These are phyloP conservation scores for Isoetes taiwanensis DNA, from an alignment of 75 land plant species.

Conservation along the genomic window DNA sequence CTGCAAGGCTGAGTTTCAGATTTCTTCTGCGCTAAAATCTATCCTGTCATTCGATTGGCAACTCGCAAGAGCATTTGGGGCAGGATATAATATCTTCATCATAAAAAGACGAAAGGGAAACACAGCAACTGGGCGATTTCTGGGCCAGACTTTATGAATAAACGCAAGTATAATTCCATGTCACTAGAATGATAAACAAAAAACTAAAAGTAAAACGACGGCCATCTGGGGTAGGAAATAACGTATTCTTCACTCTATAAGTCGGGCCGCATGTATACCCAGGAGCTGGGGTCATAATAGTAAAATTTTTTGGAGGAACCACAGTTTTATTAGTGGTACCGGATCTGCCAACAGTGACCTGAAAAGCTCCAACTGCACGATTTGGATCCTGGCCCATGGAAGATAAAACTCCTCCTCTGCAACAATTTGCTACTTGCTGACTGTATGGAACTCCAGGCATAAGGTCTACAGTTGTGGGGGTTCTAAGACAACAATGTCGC, in stretches of 20 bases:
- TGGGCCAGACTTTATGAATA: no score
- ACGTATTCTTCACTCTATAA: slow-evolving; percentile 33
- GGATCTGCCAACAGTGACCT: slow-evolving; percentile 47
- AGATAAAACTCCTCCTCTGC: slow-evolving; percentile 57
- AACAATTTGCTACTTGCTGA: slow-evolving; percentile 63
- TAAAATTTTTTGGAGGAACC: slow-evolving; percentile 50
- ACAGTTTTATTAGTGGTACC: slow-evolving; percentile 71
- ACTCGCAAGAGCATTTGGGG: no score
- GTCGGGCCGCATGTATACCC: slow-evolving; percentile 78
- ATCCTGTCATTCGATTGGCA: no score
- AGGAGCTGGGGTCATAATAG: slow-evolving; percentile 53
- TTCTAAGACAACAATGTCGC: slow-evolving; percentile 67
- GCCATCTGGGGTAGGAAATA: slow-evolving; percentile 39
- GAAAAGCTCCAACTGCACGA: slow-evolving; percentile 46
- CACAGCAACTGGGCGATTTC: no score
- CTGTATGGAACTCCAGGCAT: slow-evolving; percentile 63
- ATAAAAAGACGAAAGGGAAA: no score
- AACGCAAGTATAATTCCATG: no score
- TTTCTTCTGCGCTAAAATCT: no score
- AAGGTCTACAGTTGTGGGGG: slow-evolving; percentile 60
- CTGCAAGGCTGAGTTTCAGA: no score
- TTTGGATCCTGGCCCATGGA: slow-evolving; percentile 61
- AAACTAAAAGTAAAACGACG: slow-evolving; percentile 58
- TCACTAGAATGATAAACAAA: no score
- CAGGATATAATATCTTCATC: no score